phyloP scores from a whole-genome alignment of 768 basidiomycete species.

The Sarcodon aspratus region DNA sequence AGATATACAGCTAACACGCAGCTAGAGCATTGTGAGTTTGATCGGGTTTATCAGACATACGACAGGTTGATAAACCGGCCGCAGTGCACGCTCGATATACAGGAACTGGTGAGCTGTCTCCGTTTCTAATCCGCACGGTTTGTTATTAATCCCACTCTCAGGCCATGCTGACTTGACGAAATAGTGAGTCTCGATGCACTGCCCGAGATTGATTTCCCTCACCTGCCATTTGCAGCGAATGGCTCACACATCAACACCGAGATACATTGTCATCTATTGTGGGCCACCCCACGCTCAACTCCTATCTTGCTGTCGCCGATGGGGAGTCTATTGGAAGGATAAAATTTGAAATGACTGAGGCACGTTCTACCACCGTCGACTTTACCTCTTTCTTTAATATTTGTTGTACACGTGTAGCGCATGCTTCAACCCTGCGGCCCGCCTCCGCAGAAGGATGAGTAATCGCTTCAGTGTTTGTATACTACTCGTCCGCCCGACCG shows the following conservation, averaged over 20 bases:
- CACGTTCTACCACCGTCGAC: slow-evolving; percentile 19
- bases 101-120: slow-evolving; percentile 70
- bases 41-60: slow-evolving; percentile 1
- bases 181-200: slow-evolving; percentile 46
- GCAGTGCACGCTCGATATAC: slow-evolving; percentile 93
- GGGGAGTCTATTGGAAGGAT: slow-evolving; percentile 84
- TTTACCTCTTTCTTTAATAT: slow-evolving; percentile 3
- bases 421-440: slow-evolving; percentile 95
- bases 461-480: slow-evolving; percentile 12
- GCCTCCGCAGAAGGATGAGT: slow-evolving; percentile 83
- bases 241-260: slow-evolving; percentile 95
- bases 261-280: slow-evolving; percentile 91
- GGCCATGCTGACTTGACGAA: slow-evolving; percentile 96
- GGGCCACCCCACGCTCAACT: slow-evolving; percentile 77
- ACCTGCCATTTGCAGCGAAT: slow-evolving; percentile 55
- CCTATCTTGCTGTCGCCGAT: slow-evolving; percentile 88
- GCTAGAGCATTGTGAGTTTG: slow-evolving; percentile 78
- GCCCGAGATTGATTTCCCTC: slow-evolving; percentile 7
- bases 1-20: slow-evolving; percentile 96
- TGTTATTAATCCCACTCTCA: slow-evolving; percentile 16
- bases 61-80: slow-evolving; percentile 8
- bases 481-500: too few species aligned
- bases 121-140: background rate
- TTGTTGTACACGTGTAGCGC: slow-evolving; percentile 33
- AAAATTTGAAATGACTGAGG: slow-evolving; percentile 96